A percentile compares a stretch with the other conserved stretches of the same genome.
Evolutionary conservation across 2,329 filamentous ascomycete genomes (phyloP).

Genomic region (Escovopsis weberi): DNA sequence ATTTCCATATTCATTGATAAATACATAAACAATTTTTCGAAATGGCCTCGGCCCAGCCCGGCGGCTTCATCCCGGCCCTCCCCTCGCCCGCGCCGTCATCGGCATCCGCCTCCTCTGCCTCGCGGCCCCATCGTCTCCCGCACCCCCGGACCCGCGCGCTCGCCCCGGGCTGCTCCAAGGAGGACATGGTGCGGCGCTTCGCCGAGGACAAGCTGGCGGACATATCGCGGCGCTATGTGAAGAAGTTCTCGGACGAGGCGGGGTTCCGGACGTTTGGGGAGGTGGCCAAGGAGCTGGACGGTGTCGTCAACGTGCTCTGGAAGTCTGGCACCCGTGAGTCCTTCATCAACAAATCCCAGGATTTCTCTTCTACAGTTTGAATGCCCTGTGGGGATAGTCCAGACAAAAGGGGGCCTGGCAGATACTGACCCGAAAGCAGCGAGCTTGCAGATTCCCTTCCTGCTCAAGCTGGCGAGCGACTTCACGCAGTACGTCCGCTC

Average conservation of each 20-base stretch:
- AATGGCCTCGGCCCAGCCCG: conserved; percentile 17
- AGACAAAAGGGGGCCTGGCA: too few species aligned
- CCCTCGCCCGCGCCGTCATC: conserved; percentile 41
- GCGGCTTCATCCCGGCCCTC: conserved; percentile 38
- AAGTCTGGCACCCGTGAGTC: conserved; percentile 67
- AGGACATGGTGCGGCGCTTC: conserved; percentile 44
- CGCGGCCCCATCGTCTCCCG: conserved; percentile 29
- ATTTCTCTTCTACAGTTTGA: neutral
- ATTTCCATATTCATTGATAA: too few species aligned
- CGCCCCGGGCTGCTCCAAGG: conserved; percentile 42
- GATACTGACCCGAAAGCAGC: conserved; percentile 29
- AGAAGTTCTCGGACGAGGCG: conserved; percentile 37
- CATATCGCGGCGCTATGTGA: conserved; percentile 43
- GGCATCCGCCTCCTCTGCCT: conserved; percentile 30
- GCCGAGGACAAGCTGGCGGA: conserved; percentile 38
- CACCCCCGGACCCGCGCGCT: conserved; percentile 39
- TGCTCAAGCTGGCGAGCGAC: conserved; percentile 63
- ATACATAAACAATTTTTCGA: too few species aligned
- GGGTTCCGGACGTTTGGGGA: conserved; percentile 51
- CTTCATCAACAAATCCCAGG: neutral
- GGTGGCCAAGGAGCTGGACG: conserved; percentile 59
- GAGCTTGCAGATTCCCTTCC: conserved; percentile 66
- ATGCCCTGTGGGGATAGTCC: neutral
- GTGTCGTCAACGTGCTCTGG: conserved; percentile 70
- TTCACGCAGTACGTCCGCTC: conserved; percentile 56